These are phyloP conservation scores for Closterium sp. DNA, from an alignment of 139 green algal species.

Conservation along the genomic window DNA sequence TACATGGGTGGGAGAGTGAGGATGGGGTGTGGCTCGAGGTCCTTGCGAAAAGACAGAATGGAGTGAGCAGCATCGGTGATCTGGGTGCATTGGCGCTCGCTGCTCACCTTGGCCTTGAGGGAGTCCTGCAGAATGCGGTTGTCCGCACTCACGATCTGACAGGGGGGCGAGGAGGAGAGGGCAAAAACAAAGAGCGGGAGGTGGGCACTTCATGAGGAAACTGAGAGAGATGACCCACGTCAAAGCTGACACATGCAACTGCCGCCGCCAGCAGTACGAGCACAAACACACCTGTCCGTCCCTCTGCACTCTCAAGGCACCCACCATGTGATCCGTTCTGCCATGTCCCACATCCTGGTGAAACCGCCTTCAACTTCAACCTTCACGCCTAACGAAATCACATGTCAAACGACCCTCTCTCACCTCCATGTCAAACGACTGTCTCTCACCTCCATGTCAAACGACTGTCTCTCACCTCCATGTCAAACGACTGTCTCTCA, in stretches of 20 bases:
- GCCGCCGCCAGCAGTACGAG: too few relatives aligned
- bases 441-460: neutral
- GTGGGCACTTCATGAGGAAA: neutral
- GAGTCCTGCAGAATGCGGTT: conserved; percentile 49
- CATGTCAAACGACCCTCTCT: neutral
- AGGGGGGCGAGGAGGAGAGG: neutral
- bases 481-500: neutral
- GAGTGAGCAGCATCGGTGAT: neutral
- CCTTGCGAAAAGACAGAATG: neutral
- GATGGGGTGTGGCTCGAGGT: too few relatives aligned
- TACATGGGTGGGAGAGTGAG: neutral
- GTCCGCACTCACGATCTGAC: conserved; percentile 46
- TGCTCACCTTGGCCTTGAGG: conserved; percentile 42
- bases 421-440: conserved; percentile 42
- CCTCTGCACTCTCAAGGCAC: neutral
- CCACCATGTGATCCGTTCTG: too few relatives aligned
- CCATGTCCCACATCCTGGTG: too few relatives aligned
- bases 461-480: neutral
- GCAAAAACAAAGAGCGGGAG: neutral
- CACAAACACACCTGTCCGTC: neutral
- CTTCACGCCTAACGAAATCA: too few relatives aligned
- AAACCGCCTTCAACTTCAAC: too few relatives aligned
- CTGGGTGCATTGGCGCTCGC: neutral
- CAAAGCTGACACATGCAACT: neutral
- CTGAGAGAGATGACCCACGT: neutral